Evolutionary conservation across 202 grass and related monocot genomes (phyloP).

Genomic region (Eragrostis tef): DNA sequence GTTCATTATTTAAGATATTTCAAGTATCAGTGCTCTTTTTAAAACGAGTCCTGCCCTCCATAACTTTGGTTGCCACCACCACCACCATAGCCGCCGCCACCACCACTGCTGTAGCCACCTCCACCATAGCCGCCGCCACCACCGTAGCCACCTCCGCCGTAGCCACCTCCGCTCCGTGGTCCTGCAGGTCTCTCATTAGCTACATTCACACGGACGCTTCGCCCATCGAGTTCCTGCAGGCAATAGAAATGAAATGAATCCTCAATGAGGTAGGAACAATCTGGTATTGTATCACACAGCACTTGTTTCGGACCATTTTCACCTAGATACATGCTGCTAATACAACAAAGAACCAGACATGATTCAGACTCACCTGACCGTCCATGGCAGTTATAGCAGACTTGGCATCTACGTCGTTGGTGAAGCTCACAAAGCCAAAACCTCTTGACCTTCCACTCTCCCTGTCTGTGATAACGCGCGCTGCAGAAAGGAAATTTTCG

Average conservation of each 20-base stretch:
- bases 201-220: constrained; percentile 68
- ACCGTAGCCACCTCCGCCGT: neutral
- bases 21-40: neutral
- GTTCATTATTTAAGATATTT: constrained; percentile 46
- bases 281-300: neutral
- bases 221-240: constrained; percentile 68
- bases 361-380: constrained; percentile 61
- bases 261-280: too few relatives aligned
- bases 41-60: constrained; percentile 34
- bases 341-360: too few relatives aligned
- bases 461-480: constrained; percentile 67
- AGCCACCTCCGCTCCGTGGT: constrained; percentile 7
- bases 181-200: constrained; percentile 72
- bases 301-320: neutral
- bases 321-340: too few relatives aligned
- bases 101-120: neutral
- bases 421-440: constrained; percentile 83
- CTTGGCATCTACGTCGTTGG: constrained; percentile 46
- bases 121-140: too few relatives aligned
- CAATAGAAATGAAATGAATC: neutral
- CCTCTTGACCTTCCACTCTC: constrained; percentile 82
- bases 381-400: constrained; percentile 64
- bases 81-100: constrained; percentile 6
- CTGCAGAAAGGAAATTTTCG: constrained; percentile 43
- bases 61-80: constrained; percentile 20